Evolutionary conservation across 2,329 filamentous ascomycete species (phyloP).

Genomic region (Plenodomus biglobosus): DNA sequence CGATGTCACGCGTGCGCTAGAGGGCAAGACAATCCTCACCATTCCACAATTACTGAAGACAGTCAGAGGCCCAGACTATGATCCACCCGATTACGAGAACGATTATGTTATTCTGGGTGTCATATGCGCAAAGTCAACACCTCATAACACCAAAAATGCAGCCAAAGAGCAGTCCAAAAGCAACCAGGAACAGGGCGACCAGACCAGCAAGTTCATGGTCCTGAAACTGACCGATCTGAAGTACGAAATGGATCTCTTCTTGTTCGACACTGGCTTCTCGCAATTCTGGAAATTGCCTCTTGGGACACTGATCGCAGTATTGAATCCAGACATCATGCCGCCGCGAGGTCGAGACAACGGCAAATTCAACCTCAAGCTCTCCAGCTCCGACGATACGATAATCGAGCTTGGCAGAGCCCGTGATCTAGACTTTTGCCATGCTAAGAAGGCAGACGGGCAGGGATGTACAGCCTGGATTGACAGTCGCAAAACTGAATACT

Average conservation of each 20-base stretch:
- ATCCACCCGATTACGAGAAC: conserved; percentile 76
- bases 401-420: conserved; percentile 83
- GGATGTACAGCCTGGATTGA: conserved; percentile 85
- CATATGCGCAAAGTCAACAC: conserved; percentile 84
- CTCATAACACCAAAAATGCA: conserved; percentile 61
- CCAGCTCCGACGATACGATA: conserved; percentile 82
- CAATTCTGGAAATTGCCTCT: conserved; percentile 92
- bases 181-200: conserved; percentile 54
- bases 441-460: conserved; percentile 79
- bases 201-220: conserved; percentile 85
- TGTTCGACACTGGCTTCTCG: conserved; percentile 88
- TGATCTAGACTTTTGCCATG: conserved; percentile 87
- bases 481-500: conserved; percentile 81
- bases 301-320: conserved; percentile 87
- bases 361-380: conserved; percentile 81
- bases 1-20: conserved; percentile 74
- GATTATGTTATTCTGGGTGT: conserved; percentile 90
- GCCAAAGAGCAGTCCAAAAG: conserved; percentile 46
- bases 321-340: conserved; percentile 90
- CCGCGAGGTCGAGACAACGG: conserved; percentile 79
- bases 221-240: conserved; percentile 84
- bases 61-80: conserved; percentile 80
- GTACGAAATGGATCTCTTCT: conserved; percentile 86
- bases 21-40: conserved; percentile 73
- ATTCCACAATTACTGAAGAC: conserved; percentile 79